Base-by-base conservation (phyloP, 371 early-diverging fungal species). In the Apophysomyces variabilis region DNA sequence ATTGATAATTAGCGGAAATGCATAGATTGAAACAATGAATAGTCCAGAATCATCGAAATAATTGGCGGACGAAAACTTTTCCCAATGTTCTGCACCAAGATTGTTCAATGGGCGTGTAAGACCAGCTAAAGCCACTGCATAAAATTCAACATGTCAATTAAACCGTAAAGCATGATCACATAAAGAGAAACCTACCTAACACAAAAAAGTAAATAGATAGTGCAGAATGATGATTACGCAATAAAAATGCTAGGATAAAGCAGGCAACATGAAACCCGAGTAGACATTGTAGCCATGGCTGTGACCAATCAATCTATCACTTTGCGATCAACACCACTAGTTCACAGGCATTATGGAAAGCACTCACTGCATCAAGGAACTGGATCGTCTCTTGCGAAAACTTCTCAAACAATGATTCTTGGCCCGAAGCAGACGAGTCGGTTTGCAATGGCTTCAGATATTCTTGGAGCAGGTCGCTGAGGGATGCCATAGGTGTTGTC, bases 31-130 rank as follows among this genome's bases (percentile, higher is more conserved):
- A 1, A 78, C 78, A 45, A 76, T 72, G 64, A 85, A 83, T 43
- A 79, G 36, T 7, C 85, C 85, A 7, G 71, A 69, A 4, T 62
- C 61, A 56, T 85, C 85, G 67, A 85, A 85, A 58, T 85, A 83
- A 58, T 77, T 64, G 13, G 73, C 61, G 3, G 72, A 68, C 3
- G 82, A 70, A 62, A 85, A 81, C 0, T 35, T 26, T 7, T 66
- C 41, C 76, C 80, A 79, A 44, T 83, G 64, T 18, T 60, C 58
- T 6, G 73, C 59, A 32, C 73, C 74, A 6, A 83, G 61, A n/a
- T 39, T n/a, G 67, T 85, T 85, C 26, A 85, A 60, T 12, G 75
- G 69, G 21, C 73, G 71, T 26, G 80, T 70, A 45, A 76, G 61
- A 13, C 67, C 71, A 7, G 76, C 76, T 35, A 74, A 50, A 44